Conservation (phyloP, 2,329 filamentous ascomycete species). For the Sordariomycetes sp. region DNA sequence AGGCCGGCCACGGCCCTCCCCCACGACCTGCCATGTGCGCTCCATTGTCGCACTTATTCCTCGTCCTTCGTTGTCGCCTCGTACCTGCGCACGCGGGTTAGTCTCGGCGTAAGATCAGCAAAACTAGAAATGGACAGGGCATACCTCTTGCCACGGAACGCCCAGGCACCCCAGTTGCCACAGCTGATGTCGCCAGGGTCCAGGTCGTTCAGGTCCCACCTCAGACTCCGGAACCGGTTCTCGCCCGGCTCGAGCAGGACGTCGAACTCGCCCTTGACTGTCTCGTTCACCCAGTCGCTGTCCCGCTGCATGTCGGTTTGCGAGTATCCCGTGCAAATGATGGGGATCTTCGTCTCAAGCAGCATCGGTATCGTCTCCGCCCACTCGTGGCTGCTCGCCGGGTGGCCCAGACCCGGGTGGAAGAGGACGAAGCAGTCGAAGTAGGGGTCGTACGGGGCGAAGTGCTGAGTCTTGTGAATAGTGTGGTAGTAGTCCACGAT, state of each 20-base stretch:
- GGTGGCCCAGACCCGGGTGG: slow-evolving; percentile 92
- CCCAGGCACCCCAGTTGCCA: slow-evolving; percentile 96
- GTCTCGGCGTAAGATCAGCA: slow-evolving; percentile 7
- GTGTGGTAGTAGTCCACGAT: slow-evolving; percentile 98
- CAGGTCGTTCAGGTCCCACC: slow-evolving; percentile 95
- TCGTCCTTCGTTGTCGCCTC: slow-evolving; percentile 48
- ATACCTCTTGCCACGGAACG: slow-evolving; percentile 92
- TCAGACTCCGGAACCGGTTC: slow-evolving; percentile 84
- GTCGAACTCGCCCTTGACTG: slow-evolving; percentile 83
- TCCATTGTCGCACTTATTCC: slow-evolving; percentile 5
- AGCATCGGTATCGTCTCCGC: slow-evolving; percentile 79
- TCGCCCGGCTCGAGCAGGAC: slow-evolving; percentile 84
- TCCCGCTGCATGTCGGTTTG: slow-evolving; percentile 91
- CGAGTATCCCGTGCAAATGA: slow-evolving; percentile 92
- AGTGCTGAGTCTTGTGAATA: slow-evolving; percentile 80
- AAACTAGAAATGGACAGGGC: slow-evolving; percentile 14
- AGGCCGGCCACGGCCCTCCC: neutral
- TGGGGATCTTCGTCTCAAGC: slow-evolving; percentile 89
- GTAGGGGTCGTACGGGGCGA: slow-evolving; percentile 93
- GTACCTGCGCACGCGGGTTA: slow-evolving; percentile 35
- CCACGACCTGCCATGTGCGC: neutral
- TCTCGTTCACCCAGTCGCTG: slow-evolving; percentile 79
- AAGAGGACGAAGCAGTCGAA: slow-evolving; percentile 97
- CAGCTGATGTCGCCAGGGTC: slow-evolving; percentile 91
- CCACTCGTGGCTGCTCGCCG: slow-evolving; percentile 90